Conservation (phyloP, 1,284 basidiomycete genomes). For the Cryptococcus hybrid region DNA sequence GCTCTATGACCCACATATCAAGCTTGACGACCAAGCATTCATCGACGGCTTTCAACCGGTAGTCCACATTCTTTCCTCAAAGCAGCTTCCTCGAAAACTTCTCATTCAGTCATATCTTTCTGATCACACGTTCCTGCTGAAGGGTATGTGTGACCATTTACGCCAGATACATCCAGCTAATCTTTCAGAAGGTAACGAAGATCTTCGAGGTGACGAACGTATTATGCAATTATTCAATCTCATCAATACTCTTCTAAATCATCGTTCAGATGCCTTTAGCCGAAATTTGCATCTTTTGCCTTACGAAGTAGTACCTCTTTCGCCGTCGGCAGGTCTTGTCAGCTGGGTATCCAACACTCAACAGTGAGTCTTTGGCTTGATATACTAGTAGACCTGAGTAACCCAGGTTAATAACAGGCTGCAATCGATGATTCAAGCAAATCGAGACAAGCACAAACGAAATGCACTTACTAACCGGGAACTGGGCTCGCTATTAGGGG, state of each 20-base stretch:
- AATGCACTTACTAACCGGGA: conserved; percentile 32
- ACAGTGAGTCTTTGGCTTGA: conserved; percentile 21
- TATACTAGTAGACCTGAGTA: background rate
- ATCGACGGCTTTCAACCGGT: conserved; percentile 35
- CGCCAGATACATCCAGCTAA: background rate
- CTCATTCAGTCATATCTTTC: conserved; percentile 31
- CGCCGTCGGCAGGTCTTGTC: conserved; percentile 36
- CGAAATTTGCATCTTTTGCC: conserved; percentile 41
- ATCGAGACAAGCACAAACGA: conserved; percentile 34
- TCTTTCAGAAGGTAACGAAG: conserved; percentile 30
- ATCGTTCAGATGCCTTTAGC: conserved; percentile 37
- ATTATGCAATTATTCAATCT: conserved; percentile 49
- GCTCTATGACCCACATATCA: conserved; percentile 32
- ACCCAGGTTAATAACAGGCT: conserved; percentile 15
- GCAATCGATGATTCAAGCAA: conserved; percentile 34
- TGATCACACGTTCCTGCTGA: conserved; percentile 41
- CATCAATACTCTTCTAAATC: conserved; percentile 43
- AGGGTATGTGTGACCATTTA: conserved; percentile 22
- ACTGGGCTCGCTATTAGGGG: conserved; percentile 39
- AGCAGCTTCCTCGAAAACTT: conserved; percentile 39
- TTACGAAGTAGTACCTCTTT: conserved; percentile 42
- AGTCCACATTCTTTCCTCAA: conserved; percentile 39
- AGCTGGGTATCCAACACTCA: conserved; percentile 45
- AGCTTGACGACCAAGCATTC: conserved; percentile 41
- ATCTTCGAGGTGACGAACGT: conserved; percentile 41